Conservation (phyloP, 73 alveolate genomes). For the Tetrahymena elliotti region DNA sequence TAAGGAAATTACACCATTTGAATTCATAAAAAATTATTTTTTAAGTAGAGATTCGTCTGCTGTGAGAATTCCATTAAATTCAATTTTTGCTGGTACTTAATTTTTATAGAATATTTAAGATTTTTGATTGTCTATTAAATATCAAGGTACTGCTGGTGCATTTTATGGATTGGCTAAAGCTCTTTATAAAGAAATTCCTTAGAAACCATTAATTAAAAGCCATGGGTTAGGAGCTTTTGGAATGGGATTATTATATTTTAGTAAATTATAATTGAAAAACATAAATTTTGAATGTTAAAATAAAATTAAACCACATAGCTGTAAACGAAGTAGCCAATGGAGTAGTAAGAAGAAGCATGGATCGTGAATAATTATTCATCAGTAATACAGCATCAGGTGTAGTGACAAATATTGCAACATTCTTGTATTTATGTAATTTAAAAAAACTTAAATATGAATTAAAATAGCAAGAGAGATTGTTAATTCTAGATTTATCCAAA, state of each 20-base stretch:
- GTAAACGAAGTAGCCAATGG: background rate
- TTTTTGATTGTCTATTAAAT: no score
- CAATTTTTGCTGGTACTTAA: background rate
- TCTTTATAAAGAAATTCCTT: background rate
- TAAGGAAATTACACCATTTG: background rate
- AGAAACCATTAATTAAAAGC: background rate
- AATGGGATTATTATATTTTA: background rate
- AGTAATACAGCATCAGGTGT: background rate
- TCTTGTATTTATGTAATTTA: background rate
- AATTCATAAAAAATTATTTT: background rate
- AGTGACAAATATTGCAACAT: background rate
- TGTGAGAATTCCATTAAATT: background rate
- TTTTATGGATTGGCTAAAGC: background rate
- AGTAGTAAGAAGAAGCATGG: background rate
- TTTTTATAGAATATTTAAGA: background rate
- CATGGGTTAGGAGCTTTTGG: background rate
- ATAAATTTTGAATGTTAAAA: background rate
- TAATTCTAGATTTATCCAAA: background rate
- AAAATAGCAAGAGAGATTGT: background rate
- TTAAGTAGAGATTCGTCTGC: background rate
- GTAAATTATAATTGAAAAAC: background rate
- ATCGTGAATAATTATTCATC: background rate
- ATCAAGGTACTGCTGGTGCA: background rate
- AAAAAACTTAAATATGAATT: no score
- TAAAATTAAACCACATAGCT: background rate